Evolutionary conservation across 345 rosid species (phyloP), one percentile per base, ranked within the genome.

Genomic region (Ceriops tagal): DNA sequence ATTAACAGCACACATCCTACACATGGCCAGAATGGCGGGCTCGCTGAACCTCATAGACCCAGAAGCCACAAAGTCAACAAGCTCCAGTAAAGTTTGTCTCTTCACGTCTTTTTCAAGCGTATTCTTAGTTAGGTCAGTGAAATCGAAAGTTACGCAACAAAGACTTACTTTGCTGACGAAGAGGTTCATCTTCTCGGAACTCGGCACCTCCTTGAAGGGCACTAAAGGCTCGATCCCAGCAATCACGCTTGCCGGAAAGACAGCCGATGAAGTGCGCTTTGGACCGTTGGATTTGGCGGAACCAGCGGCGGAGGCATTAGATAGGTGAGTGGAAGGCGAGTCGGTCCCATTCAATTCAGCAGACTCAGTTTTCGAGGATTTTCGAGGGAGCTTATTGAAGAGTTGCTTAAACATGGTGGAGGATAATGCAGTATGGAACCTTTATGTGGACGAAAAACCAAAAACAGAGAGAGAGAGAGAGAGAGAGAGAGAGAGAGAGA

Each of bases 121-220:
- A 78, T 85, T 88, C 82, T 87, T 88, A 51, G 75, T 74, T 9
- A 91, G 85, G 80, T 90, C 91, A 22, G 86, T 77, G 82, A 89
- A 89, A 85, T 92, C 98, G 30, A 89, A 92, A 1, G 86, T 85
- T 27, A 88, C 95, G 32, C 96, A 92, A 75, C 98, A 92, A n/a
- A 92, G 83, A 65, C 98, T 92, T 18, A 88, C 88, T 85, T 92
- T 92, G 49, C 93, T 89, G 55, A 88, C 92, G 52, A 92, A 92
- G 63, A 92, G 89, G 65, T 84, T 89, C 84, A 89, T 77, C 71
- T 83, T 88, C 75, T 92, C 98, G 3, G 87, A 72, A 77, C 35
- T 83, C 0, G 87, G 85, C 34, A 90, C 98, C 21, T 90, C 89
- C 58, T 89, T 92, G 78, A 92, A 92, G 0, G 97, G 92, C 52